phyloP scores from a whole-genome alignment of 768 basidiomycete species.

The Boletus reticulatus region DNA sequence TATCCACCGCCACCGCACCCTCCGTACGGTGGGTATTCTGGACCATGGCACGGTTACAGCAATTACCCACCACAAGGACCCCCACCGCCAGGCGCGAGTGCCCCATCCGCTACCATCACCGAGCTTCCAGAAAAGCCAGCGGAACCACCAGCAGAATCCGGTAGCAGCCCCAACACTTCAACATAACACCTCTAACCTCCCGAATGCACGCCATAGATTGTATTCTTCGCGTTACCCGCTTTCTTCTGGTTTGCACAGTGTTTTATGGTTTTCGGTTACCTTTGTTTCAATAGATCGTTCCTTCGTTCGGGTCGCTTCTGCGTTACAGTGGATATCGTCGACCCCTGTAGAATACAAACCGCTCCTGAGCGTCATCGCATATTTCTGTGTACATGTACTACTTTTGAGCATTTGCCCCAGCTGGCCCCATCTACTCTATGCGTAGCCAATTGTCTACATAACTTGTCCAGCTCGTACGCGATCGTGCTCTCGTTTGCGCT shows the following conservation, averaged over 20 bases:
- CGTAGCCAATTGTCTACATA: conserved; percentile 16
- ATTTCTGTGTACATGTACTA: conserved; percentile 33
- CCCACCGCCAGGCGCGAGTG: conserved; percentile 16
- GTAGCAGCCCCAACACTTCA: conserved; percentile 15
- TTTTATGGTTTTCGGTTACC: conserved; percentile 9
- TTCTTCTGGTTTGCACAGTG: conserved; percentile 11
- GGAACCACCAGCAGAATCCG: conserved; percentile 18
- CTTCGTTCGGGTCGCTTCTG: conserved; percentile 2
- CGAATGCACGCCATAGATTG: conserved; percentile 22
- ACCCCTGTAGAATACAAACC: conserved; percentile 24
- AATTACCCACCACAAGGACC: conserved; percentile 30
- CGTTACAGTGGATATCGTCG: conserved; percentile 14
- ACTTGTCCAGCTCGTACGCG: conserved; percentile 6
- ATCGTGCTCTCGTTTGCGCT: conserved; percentile 9
- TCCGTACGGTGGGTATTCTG: conserved; percentile 30
- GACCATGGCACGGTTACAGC: conserved; percentile 28
- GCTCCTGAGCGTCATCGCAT: conserved; percentile 14
- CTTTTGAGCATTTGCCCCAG: neutral
- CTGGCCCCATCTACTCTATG: conserved; percentile 18
- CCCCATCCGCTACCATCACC: conserved; percentile 9
- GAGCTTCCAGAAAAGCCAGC: conserved; percentile 28
- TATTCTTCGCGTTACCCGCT: conserved; percentile 19
- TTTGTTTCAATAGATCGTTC: conserved; percentile 29
- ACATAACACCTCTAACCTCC: conserved; percentile 15
- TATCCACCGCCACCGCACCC: conserved; percentile 29